phyloP scores from a whole-genome alignment of 768 basidiomycete species.

The Thelephora aurantiotincta region DNA sequence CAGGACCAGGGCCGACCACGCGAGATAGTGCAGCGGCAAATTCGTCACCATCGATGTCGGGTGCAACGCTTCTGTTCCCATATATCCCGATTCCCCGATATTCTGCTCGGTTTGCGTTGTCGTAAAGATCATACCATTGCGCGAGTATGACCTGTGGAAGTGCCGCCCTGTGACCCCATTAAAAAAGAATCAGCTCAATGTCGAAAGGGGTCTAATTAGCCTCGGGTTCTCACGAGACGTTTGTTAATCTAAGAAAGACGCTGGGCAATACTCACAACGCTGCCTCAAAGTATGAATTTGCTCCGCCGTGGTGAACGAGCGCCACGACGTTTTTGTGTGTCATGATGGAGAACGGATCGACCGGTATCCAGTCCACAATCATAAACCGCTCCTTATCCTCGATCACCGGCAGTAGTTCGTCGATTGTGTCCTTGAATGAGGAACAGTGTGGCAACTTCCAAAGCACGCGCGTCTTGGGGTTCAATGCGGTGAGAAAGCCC shows the following conservation, averaged over 20 bases:
- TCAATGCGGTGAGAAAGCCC: too few species aligned
- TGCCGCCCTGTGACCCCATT: constrained; percentile 4
- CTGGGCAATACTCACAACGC: constrained; percentile 1
- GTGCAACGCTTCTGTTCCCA: constrained; percentile 10
- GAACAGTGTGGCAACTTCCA: too few species aligned
- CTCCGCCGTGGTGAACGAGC: constrained; percentile 8
- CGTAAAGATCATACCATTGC: constrained; percentile 14
- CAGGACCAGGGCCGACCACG: neutral
- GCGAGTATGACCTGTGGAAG: constrained; percentile 13
- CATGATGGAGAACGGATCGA: constrained; percentile 3
- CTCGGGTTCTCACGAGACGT: too few species aligned
- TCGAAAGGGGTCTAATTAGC: too few species aligned
- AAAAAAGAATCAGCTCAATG: too few species aligned
- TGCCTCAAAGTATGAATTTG: constrained; percentile 2
- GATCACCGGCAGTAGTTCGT: constrained; percentile 2
- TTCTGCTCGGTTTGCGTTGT: constrained; percentile 11
- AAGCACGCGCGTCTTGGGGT: too few species aligned
- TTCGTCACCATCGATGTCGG: constrained; percentile 8
- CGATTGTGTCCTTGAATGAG: constrained; percentile 1
- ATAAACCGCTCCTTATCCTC: constrained; percentile 1
- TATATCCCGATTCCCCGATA: constrained; percentile 13
- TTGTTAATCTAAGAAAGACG: constrained; percentile 1
- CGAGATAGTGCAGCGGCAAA: constrained; percentile 9
- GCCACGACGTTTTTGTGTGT: constrained; percentile 9
- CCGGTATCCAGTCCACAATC: constrained; percentile 8